Evolutionary conservation across 1,139 yeast species (phyloP).

Genomic region (Suhomyces choctaworum): DNA sequence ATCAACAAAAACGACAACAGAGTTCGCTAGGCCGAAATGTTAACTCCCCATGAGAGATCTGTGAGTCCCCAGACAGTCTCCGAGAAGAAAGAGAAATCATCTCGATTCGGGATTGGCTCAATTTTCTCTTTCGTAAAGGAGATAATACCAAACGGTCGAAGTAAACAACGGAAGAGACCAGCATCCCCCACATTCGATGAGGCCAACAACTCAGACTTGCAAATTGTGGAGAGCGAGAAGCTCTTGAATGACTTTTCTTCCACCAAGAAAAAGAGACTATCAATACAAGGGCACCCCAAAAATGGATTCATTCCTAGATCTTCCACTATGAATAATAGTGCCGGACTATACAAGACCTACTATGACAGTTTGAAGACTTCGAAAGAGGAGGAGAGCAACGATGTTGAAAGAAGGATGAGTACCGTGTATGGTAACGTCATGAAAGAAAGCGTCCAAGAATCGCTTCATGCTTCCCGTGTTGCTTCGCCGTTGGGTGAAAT

Average conservation of each 20-base stretch:
- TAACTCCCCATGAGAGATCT: constrained; percentile 12
- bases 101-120: constrained; percentile 11
- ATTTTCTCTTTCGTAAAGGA: constrained; percentile 12
- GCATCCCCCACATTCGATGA: constrained; percentile 4
- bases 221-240: constrained; percentile 17
- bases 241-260: constrained; percentile 27
- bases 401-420: constrained; percentile 34
- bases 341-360: constrained; percentile 30
- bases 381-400: constrained; percentile 29
- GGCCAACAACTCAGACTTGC: constrained; percentile 10
- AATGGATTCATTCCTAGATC: constrained; percentile 31
- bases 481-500: constrained; percentile 14
- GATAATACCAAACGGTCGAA: constrained; percentile 4
- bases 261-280: constrained; percentile 32
- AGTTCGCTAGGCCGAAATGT: constrained; percentile 2
- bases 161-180: not conserved
- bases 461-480: not conserved
- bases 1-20: not conserved
- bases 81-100: not conserved
- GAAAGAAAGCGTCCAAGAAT: constrained; percentile 18
- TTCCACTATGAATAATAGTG: constrained; percentile 20
- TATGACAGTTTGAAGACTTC: constrained; percentile 25
- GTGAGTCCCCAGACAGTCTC: constrained; percentile 17
- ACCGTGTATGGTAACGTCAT: constrained; percentile 25
- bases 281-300: constrained; percentile 26